phyloP scores from a whole-genome alignment of 2,329 filamentous ascomycete species.

The Fusarium chlamydosporum region DNA sequence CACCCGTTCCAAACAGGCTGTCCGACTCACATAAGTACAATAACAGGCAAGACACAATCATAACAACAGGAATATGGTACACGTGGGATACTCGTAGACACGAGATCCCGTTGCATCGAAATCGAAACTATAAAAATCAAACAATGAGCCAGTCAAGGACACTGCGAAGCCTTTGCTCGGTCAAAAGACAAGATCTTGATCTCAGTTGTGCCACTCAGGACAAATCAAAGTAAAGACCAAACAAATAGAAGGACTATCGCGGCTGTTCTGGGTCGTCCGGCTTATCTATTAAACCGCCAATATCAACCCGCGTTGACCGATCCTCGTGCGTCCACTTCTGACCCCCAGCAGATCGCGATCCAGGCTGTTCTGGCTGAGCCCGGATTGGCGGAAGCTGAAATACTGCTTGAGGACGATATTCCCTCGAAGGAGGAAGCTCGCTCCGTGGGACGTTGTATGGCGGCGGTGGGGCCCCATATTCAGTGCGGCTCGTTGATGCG shows the following conservation, averaged over 20 bases:
- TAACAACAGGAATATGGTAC: slow-evolving; percentile 32
- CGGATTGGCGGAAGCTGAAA: slow-evolving; percentile 67
- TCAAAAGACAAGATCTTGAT: neutral
- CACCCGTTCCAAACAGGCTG: slow-evolving; percentile 12
- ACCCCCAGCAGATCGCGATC: slow-evolving; percentile 29
- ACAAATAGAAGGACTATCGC: slow-evolving; percentile 43
- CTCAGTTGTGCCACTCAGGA: slow-evolving; percentile 45
- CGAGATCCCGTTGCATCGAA: slow-evolving; percentile 19
- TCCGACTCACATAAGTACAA: slow-evolving; percentile 27
- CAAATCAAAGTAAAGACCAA: slow-evolving; percentile 13
- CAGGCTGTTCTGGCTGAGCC: slow-evolving; percentile 53
- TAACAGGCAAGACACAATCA: slow-evolving; percentile 22
- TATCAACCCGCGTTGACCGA: slow-evolving; percentile 69
- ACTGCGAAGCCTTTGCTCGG: neutral
- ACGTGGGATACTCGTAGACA: slow-evolving; percentile 13
- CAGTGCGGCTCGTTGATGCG: slow-evolving; percentile 60
- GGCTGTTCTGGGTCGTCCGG: slow-evolving; percentile 58
- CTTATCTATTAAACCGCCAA: slow-evolving; percentile 73
- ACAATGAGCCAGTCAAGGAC: slow-evolving; percentile 14
- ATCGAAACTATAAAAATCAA: slow-evolving; percentile 40
- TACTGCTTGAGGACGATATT: slow-evolving; percentile 53
- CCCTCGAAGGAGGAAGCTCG: slow-evolving; percentile 59
- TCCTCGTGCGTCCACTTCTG: slow-evolving; percentile 62
- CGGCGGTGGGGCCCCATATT: slow-evolving; percentile 60
- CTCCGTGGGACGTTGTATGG: slow-evolving; percentile 69